These are phyloP conservation scores for Cytospora leucostoma DNA, from an alignment of 2,329 filamentous ascomycete genomes.

Conservation along the genomic window DNA sequence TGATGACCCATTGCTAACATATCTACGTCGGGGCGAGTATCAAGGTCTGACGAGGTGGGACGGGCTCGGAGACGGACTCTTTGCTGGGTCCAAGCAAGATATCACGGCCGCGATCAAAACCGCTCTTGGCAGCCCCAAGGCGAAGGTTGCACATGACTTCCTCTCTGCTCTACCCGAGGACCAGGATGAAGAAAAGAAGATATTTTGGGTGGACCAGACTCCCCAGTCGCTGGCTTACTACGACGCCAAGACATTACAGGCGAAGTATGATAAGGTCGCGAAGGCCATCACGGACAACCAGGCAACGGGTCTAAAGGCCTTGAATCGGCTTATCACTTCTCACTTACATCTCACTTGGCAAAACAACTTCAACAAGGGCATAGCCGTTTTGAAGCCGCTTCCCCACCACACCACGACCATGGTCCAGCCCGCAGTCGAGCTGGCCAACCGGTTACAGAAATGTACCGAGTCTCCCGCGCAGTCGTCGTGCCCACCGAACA, in stretches of 20 bases:
- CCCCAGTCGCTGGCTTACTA: slow-evolving; percentile 78
- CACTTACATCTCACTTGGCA: slow-evolving; percentile 89
- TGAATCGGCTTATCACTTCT: slow-evolving; percentile 76
- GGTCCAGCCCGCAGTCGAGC: slow-evolving; percentile 66
- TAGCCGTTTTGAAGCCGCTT: slow-evolving; percentile 79
- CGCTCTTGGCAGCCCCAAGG: slow-evolving; percentile 56
- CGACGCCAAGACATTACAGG: slow-evolving; percentile 60
- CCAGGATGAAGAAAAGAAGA: slow-evolving; percentile 43
- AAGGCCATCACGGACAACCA: slow-evolving; percentile 60
- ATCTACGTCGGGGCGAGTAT: slow-evolving; percentile 75
- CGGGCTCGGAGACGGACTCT: slow-evolving; percentile 68
- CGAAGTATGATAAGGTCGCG: slow-evolving; percentile 67
- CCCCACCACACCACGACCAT: slow-evolving; percentile 74
- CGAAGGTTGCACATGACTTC: slow-evolving; percentile 63
- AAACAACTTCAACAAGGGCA: slow-evolving; percentile 72
- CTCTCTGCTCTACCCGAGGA: slow-evolving; percentile 55
- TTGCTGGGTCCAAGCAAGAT: slow-evolving; percentile 67
- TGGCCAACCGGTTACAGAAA: slow-evolving; percentile 73
- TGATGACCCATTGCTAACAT: slow-evolving; percentile 70
- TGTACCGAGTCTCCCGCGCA: slow-evolving; percentile 76
- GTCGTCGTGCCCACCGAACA: slow-evolving; percentile 81
- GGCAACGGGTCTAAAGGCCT: slow-evolving; percentile 61
- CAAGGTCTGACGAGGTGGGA: slow-evolving; percentile 74
- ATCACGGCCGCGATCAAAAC: slow-evolving; percentile 65
- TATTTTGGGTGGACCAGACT: slow-evolving; percentile 65